Evolutionary conservation across 768 basidiomycete species (phyloP).

Genomic region (Russula sp.): DNA sequence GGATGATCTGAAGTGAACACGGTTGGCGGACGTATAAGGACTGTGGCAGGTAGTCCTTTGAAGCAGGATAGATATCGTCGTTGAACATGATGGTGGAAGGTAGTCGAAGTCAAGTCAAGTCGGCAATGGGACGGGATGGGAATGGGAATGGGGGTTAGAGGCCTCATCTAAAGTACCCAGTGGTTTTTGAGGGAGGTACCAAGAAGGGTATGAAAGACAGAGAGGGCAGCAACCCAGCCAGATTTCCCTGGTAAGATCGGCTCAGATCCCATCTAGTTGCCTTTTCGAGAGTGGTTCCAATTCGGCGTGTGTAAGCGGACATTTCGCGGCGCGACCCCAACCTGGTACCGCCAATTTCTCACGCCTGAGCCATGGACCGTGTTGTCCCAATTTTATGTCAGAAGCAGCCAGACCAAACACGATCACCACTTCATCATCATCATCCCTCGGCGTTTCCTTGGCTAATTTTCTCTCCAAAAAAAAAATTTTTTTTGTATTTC

Average conservation of each 20-base stretch:
- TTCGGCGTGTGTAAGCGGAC: constrained; percentile 26
- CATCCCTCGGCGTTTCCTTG: constrained; percentile 13
- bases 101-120: not conserved
- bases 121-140: constrained; percentile 13
- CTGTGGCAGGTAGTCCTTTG: constrained; percentile 17
- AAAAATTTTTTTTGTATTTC: not conserved
- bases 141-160: not conserved
- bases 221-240: constrained; percentile 15
- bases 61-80: constrained; percentile 16
- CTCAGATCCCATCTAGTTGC: constrained; percentile 19
- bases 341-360: constrained; percentile 10
- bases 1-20: constrained; percentile 22
- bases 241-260: constrained; percentile 20
- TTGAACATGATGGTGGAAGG: constrained; percentile 25
- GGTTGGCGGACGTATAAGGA: constrained; percentile 25
- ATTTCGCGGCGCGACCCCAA: constrained; percentile 25
- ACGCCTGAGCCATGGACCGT: constrained; percentile 9
- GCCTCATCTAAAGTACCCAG: constrained; percentile 15
- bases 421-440: constrained; percentile 11
- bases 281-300: constrained; percentile 14
- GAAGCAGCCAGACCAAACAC: constrained; percentile 8
- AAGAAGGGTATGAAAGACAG: constrained; percentile 21
- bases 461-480: not conserved
- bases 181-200: constrained; percentile 19
- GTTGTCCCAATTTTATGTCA: not conserved